Percentiles rank a stretch among this genome's conserved stretches.
Conservation (phyloP, 2,329 filamentous ascomycete genomes). For the Fusarium annulatum region DNA sequence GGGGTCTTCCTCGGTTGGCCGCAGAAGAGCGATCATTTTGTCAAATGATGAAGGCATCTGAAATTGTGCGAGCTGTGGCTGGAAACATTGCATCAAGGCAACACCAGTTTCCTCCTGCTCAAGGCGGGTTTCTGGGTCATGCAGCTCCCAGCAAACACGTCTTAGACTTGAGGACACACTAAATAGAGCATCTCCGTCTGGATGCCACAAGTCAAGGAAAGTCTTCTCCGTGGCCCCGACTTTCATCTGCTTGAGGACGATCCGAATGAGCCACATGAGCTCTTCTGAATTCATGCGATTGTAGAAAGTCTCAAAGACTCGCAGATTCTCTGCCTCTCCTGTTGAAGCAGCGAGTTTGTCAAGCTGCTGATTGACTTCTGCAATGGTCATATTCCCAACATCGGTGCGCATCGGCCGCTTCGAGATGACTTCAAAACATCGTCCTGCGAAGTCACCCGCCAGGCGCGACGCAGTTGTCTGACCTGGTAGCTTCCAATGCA, state of each 20-base stretch:
- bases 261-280: constrained; percentile 92
- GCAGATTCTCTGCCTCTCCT: constrained; percentile 85
- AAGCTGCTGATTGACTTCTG: constrained; percentile 87
- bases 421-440: constrained; percentile 87
- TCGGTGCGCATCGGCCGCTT: constrained; percentile 82
- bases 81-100: constrained; percentile 91
- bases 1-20: constrained; percentile 73
- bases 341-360: constrained; percentile 80
- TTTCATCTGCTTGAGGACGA: constrained; percentile 84
- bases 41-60: constrained; percentile 83
- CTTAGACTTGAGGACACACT: constrained; percentile 91
- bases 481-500: constrained; percentile 93
- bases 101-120: constrained; percentile 81
- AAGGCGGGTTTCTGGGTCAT: constrained; percentile 77
- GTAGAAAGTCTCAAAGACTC: constrained; percentile 87
- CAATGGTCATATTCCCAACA: constrained; percentile 83
- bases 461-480: constrained; percentile 70
- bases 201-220: constrained; percentile 84
- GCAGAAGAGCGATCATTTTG: constrained; percentile 77
- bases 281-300: constrained; percentile 92
- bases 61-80: constrained; percentile 93
- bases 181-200: constrained; percentile 81
- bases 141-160: constrained; percentile 93
- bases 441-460: constrained; percentile 91
- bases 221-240: constrained; percentile 87